These are phyloP conservation scores for Clarireedia hainanense DNA, from an alignment of 2,329 filamentous ascomycete species.

Conservation along the genomic window DNA sequence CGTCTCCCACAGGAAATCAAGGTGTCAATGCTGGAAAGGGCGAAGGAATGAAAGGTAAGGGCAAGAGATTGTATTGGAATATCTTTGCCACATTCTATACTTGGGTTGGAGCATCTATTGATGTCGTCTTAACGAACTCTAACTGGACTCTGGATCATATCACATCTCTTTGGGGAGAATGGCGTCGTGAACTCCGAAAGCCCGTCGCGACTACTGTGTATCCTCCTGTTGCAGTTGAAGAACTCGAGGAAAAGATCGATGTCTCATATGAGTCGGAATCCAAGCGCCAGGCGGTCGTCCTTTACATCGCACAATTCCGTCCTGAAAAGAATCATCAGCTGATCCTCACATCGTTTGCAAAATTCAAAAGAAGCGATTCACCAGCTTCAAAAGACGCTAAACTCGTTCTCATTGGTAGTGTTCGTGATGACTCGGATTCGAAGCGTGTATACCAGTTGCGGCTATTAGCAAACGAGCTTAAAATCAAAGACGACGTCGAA, in stretches of 20 bases:
- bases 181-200: conserved; percentile 38
- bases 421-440: conserved; percentile 75
- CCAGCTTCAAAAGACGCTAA: conserved; percentile 48
- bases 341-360: conserved; percentile 75
- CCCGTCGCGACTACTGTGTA: conserved; percentile 66
- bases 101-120: conserved; percentile 72
- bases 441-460: conserved; percentile 83
- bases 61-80: conserved; percentile 80
- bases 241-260: conserved; percentile 67
- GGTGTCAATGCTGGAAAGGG: conserved; percentile 82
- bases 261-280: conserved; percentile 63
- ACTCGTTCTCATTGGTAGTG: conserved; percentile 82
- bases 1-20: conserved; percentile 47
- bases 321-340: conserved; percentile 94
- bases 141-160: conserved; percentile 89
- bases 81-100: conserved; percentile 78
- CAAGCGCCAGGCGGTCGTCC: conserved; percentile 60
- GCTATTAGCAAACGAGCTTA: conserved; percentile 76
- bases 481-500: conserved; percentile 73
- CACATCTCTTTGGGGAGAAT: conserved; percentile 66
- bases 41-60: conserved; percentile 57
- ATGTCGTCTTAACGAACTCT: conserved; percentile 96
- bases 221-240: conserved; percentile 83
- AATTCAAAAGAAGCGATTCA: conserved; percentile 55
- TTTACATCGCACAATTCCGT: conserved; percentile 96